Conservation (phyloP, 1,284 basidiomycete genomes). For the Sporisorium scitamineum region DNA sequence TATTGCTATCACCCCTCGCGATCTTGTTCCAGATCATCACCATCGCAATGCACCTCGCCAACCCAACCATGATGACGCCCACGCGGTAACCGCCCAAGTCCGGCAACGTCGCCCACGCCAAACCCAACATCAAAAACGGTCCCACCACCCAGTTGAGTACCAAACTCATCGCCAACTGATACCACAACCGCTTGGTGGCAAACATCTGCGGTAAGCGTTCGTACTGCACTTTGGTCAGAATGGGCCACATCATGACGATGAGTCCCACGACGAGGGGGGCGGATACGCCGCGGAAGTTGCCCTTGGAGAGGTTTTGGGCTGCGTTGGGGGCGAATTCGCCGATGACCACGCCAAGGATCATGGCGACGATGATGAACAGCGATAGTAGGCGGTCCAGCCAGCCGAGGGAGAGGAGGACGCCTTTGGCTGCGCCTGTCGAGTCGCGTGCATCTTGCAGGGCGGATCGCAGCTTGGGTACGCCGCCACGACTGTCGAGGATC, state of each 20-base stretch:
- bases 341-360: conserved; percentile 83
- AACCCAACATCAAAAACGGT: conserved; percentile 80
- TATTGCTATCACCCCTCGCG: conserved; percentile 80
- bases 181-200: conserved; percentile 75
- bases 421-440: conserved; percentile 44
- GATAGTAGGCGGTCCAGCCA: conserved; percentile 79
- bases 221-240: conserved; percentile 79
- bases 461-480: conserved; percentile 44
- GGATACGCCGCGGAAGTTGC: conserved; percentile 68
- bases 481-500: conserved; percentile 46
- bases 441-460: conserved; percentile 50
- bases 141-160: conserved; percentile 85
- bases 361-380: conserved; percentile 78
- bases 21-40: conserved; percentile 75
- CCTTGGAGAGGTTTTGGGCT: conserved; percentile 54
- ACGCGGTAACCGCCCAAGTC: conserved; percentile 72
- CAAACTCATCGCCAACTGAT: conserved; percentile 79
- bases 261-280: conserved; percentile 67
- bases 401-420: conserved; percentile 66
- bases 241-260: conserved; percentile 93
- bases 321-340: conserved; percentile 71
- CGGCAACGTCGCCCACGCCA: conserved; percentile 87
- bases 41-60: conserved; percentile 72
- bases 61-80: conserved; percentile 75
- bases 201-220: conserved; percentile 78